These are phyloP conservation scores for Lipomyces kockii DNA, from an alignment of 805 yeast genomes.

Conservation along the genomic window DNA sequence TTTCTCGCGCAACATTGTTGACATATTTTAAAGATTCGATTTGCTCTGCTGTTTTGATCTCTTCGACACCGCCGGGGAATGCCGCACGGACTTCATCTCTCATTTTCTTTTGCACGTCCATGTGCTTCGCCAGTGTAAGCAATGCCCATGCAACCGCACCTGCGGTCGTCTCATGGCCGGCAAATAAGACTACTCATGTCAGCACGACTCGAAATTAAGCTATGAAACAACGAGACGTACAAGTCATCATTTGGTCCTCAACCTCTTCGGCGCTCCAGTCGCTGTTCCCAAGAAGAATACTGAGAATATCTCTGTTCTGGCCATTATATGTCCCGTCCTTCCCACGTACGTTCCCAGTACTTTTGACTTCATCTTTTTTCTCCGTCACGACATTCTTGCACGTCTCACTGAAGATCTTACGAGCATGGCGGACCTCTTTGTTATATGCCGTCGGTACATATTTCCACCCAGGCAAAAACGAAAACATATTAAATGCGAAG, in stretches of 20 bases:
- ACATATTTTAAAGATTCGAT: constrained; percentile 1
- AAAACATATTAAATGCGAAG: constrained; percentile 3
- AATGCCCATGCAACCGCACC: constrained; percentile 23
- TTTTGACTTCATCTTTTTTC: not conserved
- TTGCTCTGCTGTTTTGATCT: constrained; percentile 18
- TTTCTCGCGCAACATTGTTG: not conserved
- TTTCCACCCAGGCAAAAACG: constrained; percentile 25
- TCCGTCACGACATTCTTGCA: constrained; percentile 5
- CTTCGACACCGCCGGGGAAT: constrained; percentile 24
- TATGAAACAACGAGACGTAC: not conserved
- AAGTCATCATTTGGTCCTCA: constrained; percentile 26
- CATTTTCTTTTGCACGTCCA: constrained; percentile 22
- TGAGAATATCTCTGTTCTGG: constrained; percentile 22
- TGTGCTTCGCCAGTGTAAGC: constrained; percentile 19
- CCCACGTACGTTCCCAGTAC: not conserved
- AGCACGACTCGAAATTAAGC: not conserved
- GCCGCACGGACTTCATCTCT: constrained; percentile 23
- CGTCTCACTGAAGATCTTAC: constrained; percentile 1
- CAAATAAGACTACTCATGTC: constrained; percentile 16
- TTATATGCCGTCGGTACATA: constrained; percentile 22
- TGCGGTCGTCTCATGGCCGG: constrained; percentile 36
- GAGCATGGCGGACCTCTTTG: constrained; percentile 7
- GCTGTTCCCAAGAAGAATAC: constrained; percentile 9
- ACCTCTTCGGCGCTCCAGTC: constrained; percentile 17
- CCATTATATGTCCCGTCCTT: not conserved